Conservation (phyloP, 768 basidiomycete species). For the Psilocybe subaeruginosa region DNA sequence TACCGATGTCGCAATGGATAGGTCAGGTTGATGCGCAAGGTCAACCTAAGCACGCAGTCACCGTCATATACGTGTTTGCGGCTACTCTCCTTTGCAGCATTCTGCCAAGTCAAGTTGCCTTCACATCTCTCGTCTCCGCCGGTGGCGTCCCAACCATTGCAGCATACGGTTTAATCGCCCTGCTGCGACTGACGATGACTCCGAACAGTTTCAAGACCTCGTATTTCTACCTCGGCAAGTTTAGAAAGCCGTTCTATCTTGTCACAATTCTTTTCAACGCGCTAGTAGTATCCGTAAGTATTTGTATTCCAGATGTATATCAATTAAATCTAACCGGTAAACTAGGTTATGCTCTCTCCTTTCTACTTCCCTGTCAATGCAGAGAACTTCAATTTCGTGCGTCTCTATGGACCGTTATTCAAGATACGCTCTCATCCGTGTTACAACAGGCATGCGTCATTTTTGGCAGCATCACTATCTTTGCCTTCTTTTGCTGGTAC, state of each 20-base stretch:
- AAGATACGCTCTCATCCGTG: neutral
- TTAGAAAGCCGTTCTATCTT: slow-evolving; percentile 69
- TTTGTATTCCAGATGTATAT: too few species aligned
- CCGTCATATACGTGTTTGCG: slow-evolving; percentile 83
- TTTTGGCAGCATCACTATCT: slow-evolving; percentile 76
- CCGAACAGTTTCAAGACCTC: slow-evolving; percentile 75
- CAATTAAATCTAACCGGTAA: slow-evolving; percentile 4
- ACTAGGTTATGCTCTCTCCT: slow-evolving; percentile 80
- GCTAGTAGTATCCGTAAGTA: slow-evolving; percentile 70
- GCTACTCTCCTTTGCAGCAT: slow-evolving; percentile 83
- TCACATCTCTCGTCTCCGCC: slow-evolving; percentile 88
- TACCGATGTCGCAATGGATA: slow-evolving; percentile 86
- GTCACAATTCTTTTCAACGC: slow-evolving; percentile 72
- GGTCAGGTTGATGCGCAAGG: slow-evolving; percentile 69
- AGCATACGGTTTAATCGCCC: slow-evolving; percentile 81
- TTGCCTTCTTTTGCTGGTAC: slow-evolving; percentile 78
- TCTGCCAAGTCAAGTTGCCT: slow-evolving; percentile 88
- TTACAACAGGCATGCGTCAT: slow-evolving; percentile 69
- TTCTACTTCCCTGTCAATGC: slow-evolving; percentile 85
- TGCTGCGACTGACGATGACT: slow-evolving; percentile 78
- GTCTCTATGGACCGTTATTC: neutral
- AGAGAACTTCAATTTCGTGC: slow-evolving; percentile 86
- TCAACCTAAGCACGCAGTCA: slow-evolving; percentile 85
- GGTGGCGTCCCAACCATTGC: slow-evolving; percentile 87
- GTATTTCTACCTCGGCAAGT: slow-evolving; percentile 71